phyloP scores from a whole-genome alignment of 345 rosid genomes.

The Pseudoturritis turrita region DNA sequence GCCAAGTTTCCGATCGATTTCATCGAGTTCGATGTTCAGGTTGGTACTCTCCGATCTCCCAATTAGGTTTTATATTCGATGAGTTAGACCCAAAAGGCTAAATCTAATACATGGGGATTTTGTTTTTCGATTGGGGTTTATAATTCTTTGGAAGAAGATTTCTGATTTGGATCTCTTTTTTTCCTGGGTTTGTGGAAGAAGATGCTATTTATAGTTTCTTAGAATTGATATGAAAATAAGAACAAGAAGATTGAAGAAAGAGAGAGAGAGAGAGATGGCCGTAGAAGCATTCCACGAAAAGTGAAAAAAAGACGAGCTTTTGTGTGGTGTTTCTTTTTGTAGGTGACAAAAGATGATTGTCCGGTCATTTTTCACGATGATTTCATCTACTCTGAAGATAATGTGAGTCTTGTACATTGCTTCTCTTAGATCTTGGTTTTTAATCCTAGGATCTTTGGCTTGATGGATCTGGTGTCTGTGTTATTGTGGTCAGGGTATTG shows the following conservation, averaged over 20 bases:
- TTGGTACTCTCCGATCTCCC: conserved; percentile 9
- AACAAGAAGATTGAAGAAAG: conserved; percentile 21
- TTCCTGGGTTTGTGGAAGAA: conserved; percentile 2
- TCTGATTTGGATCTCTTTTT: conserved; percentile 5
- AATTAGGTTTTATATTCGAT: not conserved
- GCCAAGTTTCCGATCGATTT: conserved; percentile 70
- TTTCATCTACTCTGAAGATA: conserved; percentile 64
- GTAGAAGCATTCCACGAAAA: conserved; percentile 21
- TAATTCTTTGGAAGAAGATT: not conserved
- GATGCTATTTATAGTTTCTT: conserved; percentile 12
- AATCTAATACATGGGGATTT: not conserved
- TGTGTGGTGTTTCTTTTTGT: conserved; percentile 46
- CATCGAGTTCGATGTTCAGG: conserved; percentile 99
- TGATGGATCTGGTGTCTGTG: conserved; percentile 18
- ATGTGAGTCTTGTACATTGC: conserved; percentile 47
- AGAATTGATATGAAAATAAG: conserved; percentile 5
- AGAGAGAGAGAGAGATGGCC: conserved; percentile 15
- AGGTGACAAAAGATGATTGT: conserved; percentile 91
- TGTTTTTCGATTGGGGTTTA: not conserved
- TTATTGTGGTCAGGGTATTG: conserved; percentile 43
- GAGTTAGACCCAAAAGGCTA: too few relatives aligned
- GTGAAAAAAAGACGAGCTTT: conserved; percentile 22
- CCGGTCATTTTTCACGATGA: conserved; percentile 96
- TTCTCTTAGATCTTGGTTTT: not conserved
- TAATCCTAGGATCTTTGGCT: not conserved